These are phyloP conservation scores for Saraca asoca DNA, from an alignment of 331 rosid genomes.

Conservation along the genomic window DNA sequence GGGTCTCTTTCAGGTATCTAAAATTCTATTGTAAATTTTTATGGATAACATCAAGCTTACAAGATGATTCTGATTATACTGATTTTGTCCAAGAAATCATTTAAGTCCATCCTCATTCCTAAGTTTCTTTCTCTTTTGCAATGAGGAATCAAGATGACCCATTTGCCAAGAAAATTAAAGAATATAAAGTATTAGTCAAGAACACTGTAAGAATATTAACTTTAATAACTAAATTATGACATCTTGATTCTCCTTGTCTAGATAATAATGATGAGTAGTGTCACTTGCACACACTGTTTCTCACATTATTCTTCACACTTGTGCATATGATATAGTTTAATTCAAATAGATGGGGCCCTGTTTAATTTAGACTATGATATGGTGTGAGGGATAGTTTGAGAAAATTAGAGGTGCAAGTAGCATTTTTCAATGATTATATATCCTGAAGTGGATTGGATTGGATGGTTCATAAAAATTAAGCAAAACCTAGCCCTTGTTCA, in stretches of 20 bases:
- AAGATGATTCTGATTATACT: background rate
- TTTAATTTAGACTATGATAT: too few relatives aligned
- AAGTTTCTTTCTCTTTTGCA: constrained; percentile 31
- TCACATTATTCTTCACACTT: too few relatives aligned
- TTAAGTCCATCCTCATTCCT: constrained; percentile 17
- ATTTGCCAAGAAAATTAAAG: constrained; percentile 37
- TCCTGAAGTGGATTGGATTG: background rate
- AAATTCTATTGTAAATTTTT: background rate
- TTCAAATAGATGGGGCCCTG: too few relatives aligned
- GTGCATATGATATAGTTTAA: too few relatives aligned
- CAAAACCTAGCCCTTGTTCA: background rate
- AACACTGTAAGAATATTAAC: constrained; percentile 7
- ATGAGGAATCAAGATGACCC: constrained; percentile 34
- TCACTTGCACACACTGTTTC: too few relatives aligned
- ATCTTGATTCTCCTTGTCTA: too few relatives aligned
- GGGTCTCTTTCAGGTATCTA: background rate
- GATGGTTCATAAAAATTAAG: background rate
- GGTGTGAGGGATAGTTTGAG: too few relatives aligned
- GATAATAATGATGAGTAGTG: too few relatives aligned
- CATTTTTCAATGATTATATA: too few relatives aligned
- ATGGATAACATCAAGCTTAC: too few relatives aligned
- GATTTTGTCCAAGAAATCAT: constrained; percentile 17
- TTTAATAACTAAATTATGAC: too few relatives aligned
- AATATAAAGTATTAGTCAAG: constrained; percentile 21
- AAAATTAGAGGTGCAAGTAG: too few relatives aligned